These are phyloP conservation scores for Pythium dissimile DNA, from an alignment of 352 stramenopile species.

Conservation along the genomic window DNA sequence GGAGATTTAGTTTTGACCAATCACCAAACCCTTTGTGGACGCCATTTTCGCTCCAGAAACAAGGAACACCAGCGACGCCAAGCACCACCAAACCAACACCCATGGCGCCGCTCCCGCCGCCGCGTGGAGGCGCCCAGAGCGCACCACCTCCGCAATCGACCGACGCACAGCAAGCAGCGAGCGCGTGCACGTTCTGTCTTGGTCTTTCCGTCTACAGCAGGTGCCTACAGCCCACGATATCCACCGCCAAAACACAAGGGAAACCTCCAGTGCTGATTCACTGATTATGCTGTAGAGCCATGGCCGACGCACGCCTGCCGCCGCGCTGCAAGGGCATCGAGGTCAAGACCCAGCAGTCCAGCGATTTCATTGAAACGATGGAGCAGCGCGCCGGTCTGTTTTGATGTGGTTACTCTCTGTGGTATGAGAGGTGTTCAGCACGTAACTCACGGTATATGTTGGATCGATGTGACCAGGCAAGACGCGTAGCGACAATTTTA, in stretches of 20 bases:
- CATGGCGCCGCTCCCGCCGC: conserved; percentile 17
- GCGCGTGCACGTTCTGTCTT: conserved; percentile 51
- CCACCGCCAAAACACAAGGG: not conserved
- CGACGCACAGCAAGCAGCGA: not conserved
- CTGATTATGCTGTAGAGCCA: conserved; percentile 33
- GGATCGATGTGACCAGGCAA: no score
- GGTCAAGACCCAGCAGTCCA: conserved; percentile 31
- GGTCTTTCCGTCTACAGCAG: conserved; percentile 68
- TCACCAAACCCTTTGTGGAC: no score
- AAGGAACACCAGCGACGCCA: no score
- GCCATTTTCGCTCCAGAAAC: no score
- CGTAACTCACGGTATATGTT: conserved; percentile 13
- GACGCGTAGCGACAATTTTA: conserved; percentile 50
- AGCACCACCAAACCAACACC: no score
- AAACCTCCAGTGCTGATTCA: no score
- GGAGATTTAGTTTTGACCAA: no score
- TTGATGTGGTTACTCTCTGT: no score
- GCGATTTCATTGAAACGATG: conserved; percentile 45
- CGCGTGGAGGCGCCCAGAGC: not conserved
- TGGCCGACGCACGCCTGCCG: conserved; percentile 43
- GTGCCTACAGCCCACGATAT: conserved; percentile 26
- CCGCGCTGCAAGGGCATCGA: conserved; percentile 57
- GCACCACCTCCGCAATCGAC: not conserved
- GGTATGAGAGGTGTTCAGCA: no score
- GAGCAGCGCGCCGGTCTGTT: conserved; percentile 41